These are phyloP conservation scores for Talaromyces sp. DNA, from an alignment of 2,329 filamentous ascomycete species.

Conservation along the genomic window DNA sequence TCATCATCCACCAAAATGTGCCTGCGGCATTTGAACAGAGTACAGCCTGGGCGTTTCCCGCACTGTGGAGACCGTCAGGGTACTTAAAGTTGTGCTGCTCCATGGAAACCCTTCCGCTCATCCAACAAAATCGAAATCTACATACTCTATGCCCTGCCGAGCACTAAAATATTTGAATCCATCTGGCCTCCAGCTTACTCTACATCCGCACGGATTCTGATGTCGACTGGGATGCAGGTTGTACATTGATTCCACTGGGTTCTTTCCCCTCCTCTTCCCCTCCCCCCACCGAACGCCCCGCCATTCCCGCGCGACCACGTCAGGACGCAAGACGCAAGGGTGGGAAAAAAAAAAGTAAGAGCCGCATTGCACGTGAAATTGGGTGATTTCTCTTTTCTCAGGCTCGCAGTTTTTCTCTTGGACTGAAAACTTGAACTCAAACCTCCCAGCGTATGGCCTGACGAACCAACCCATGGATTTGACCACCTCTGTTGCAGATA, in stretches of 20 bases:
- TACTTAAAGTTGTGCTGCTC: background rate
- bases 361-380: conserved; percentile 26
- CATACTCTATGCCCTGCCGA: background rate
- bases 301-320: conserved; percentile 31
- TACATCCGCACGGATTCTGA: background rate
- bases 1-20: too few species aligned
- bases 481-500: conserved; percentile 49
- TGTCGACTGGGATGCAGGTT: background rate
- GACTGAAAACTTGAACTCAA: background rate
- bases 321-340: conserved; percentile 19
- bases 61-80: background rate
- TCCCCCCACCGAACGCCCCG: conserved; percentile 23
- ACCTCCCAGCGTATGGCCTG: conserved; percentile 22
- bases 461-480: conserved; percentile 42
- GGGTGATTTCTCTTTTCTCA: conserved; percentile 3
- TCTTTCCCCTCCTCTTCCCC: conserved; percentile 6
- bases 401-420: conserved; percentile 5
- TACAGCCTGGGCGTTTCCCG: too few species aligned
- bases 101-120: conserved; percentile 4
- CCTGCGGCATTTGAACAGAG: too few species aligned
- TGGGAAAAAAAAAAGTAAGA: conserved; percentile 15
- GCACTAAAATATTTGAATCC: background rate
- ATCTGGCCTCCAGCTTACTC: background rate
- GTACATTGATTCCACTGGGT: background rate
- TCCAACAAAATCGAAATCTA: background rate